Percentiles rank a stretch among this genome's conserved stretches.
Evolutionary conservation across 2,329 filamentous ascomycete genomes (phyloP).

Genomic region (Myriangium duriaei): DNA sequence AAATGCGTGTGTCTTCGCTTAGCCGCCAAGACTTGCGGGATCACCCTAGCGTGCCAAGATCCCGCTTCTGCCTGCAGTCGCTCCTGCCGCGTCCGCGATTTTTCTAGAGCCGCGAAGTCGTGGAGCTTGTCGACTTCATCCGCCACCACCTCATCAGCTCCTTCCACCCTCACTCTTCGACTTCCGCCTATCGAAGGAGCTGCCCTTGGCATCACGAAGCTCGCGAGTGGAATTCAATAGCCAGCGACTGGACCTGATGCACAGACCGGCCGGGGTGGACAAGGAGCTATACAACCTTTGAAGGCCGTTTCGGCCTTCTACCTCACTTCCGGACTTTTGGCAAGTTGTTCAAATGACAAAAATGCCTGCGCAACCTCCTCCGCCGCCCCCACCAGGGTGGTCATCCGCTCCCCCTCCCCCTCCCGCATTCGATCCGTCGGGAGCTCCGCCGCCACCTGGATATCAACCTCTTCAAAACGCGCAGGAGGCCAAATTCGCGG

Average conservation of each 20-base stretch:
- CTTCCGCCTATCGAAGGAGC: no score
- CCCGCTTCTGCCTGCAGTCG: not conserved
- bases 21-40: constrained; percentile 4
- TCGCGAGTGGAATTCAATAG: no score
- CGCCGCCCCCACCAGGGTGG: constrained; percentile 59
- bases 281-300: no score
- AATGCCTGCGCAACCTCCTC: constrained; percentile 47
- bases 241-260: no score
- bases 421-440: constrained; percentile 36
- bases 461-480: constrained; percentile 71
- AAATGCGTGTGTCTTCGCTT: constrained; percentile 8
- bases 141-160: not conserved
- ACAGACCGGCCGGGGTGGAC: no score
- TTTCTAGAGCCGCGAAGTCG: constrained; percentile 1
- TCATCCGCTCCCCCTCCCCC: constrained; percentile 29
- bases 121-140: constrained; percentile 3
- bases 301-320: not conserved
- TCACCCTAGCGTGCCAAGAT: not conserved
- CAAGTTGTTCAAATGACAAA: no score
- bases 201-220: no score
- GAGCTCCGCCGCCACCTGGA: constrained; percentile 67
- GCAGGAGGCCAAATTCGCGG: constrained; percentile 83
- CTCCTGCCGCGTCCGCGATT: not conserved
- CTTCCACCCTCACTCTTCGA: not conserved
- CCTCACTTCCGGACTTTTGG: not conserved